Conservation (phyloP, 768 basidiomycete genomes). For the Panaeolus papilionaceus region DNA sequence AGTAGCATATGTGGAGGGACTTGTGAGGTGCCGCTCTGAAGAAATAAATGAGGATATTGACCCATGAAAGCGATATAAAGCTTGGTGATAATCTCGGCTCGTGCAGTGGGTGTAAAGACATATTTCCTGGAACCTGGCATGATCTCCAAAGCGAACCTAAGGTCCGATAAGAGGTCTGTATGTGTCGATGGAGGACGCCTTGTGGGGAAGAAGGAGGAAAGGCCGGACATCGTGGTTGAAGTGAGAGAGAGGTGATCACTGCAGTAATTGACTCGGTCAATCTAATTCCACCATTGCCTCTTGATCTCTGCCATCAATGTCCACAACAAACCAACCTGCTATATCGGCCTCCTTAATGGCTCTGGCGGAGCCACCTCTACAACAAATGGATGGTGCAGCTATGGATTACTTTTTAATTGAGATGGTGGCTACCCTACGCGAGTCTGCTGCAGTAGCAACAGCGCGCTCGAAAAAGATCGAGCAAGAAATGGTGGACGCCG, state of each 20-base stretch:
- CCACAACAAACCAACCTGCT: conserved; percentile 27
- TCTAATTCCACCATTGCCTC: conserved; percentile 12
- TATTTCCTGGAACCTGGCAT: conserved; percentile 84
- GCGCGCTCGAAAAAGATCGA: conserved; percentile 72
- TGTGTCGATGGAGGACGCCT: conserved; percentile 30
- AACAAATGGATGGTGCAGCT: conserved; percentile 67
- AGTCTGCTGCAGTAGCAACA: conserved; percentile 76
- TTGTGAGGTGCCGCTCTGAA: conserved; percentile 67
- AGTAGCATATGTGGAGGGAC: conserved; percentile 69
- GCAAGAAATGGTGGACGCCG: conserved; percentile 80
- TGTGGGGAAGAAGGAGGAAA: conserved; percentile 34
- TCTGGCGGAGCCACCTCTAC: conserved; percentile 68
- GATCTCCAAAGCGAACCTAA: conserved; percentile 78
- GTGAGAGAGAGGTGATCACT: conserved; percentile 22
- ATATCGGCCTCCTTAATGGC: conserved; percentile 43
- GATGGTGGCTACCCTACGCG: conserved; percentile 74
- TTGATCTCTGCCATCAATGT: conserved; percentile 30
- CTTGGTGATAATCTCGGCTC: conserved; percentile 82
- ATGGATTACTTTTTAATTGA: conserved; percentile 92
- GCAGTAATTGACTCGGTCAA: conserved; percentile 9
- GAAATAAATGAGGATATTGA: conserved; percentile 71
- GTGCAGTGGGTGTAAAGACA: conserved; percentile 72
- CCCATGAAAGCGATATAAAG: conserved; percentile 88
- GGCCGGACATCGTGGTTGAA: conserved; percentile 29
- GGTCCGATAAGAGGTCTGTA: conserved; percentile 68